These are phyloP conservation scores for Phytophthora colocasiae DNA, from an alignment of 352 stramenopile genomes.

Conservation along the genomic window DNA sequence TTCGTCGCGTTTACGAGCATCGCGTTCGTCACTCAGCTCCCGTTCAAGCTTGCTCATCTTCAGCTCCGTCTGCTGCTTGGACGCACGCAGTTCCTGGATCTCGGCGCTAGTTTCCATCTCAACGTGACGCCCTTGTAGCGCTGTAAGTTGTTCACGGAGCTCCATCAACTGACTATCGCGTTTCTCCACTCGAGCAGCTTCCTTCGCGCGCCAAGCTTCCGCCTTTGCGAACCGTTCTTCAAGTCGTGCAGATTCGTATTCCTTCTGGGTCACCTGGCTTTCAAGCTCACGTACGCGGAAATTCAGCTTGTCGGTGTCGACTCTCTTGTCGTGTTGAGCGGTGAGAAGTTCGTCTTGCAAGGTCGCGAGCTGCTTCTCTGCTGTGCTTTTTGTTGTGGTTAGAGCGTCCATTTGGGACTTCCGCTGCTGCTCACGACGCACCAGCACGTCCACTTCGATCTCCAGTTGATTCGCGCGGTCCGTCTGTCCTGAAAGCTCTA, in stretches of 20 bases:
- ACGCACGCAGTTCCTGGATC: slow-evolving; percentile 49
- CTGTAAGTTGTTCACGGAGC: slow-evolving; percentile 53
- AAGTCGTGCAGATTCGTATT: slow-evolving; percentile 53
- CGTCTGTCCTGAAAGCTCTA: slow-evolving; percentile 29
- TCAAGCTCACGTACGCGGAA: slow-evolving; percentile 57
- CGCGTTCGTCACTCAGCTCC: slow-evolving; percentile 43
- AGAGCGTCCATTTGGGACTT: slow-evolving; percentile 46
- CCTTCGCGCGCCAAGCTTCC: slow-evolving; percentile 55
- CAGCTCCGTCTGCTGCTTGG: slow-evolving; percentile 40
- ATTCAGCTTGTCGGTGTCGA: slow-evolving; percentile 55
- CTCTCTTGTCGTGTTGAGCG: slow-evolving; percentile 38
- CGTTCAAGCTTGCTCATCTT: slow-evolving; percentile 33
- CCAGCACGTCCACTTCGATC: slow-evolving; percentile 52
- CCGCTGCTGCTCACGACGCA: slow-evolving; percentile 54
- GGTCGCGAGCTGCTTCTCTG: slow-evolving; percentile 44
- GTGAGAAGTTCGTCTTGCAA: slow-evolving; percentile 44
- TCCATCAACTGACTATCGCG: slow-evolving; percentile 56
- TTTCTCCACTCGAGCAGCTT: slow-evolving; percentile 59
- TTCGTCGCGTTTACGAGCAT: slow-evolving; percentile 39
- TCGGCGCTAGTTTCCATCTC: slow-evolving; percentile 51
- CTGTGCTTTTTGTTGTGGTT: slow-evolving; percentile 35
- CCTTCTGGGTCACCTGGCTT: slow-evolving; percentile 54
- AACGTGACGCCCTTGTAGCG: slow-evolving; percentile 50
- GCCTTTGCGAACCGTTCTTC: slow-evolving; percentile 59
- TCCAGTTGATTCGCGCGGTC: slow-evolving; percentile 46